These are phyloP conservation scores for Cynanchum wilfordii DNA, from an alignment of 257 asterid species.

Conservation along the genomic window DNA sequence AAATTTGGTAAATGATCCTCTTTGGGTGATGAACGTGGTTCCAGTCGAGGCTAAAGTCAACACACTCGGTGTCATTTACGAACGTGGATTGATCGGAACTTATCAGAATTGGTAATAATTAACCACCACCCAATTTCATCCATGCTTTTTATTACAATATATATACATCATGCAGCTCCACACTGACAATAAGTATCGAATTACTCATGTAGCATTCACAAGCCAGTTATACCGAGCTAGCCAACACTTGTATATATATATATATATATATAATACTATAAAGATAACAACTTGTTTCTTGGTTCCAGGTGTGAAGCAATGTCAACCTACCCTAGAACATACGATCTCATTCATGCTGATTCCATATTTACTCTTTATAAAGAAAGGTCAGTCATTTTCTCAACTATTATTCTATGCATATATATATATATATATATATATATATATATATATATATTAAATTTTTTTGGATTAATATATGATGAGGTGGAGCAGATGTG, in stretches of 20 bases:
- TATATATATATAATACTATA: too few relatives aligned
- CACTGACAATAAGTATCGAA: too few relatives aligned
- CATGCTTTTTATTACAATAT: too few relatives aligned
- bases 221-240: too few relatives aligned
- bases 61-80: conserved; percentile 70
- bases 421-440: too few relatives aligned
- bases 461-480: too few relatives aligned
- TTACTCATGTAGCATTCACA: too few relatives aligned
- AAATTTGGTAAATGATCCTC: conserved; percentile 44
- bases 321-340: conserved; percentile 90
- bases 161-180: too few relatives aligned
- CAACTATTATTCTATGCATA: too few relatives aligned
- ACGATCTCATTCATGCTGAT: conserved; percentile 81
- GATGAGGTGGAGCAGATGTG: conserved; percentile 42
- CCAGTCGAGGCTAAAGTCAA: conserved; percentile 59
- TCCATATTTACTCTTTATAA: conserved; percentile 65
- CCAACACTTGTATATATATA: too few relatives aligned
- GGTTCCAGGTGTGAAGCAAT: conserved; percentile 82
- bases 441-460: too few relatives aligned
- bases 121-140: too few relatives aligned
- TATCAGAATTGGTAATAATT: conserved; percentile 66
- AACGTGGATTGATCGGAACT: conserved; percentile 82
- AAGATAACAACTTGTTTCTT: not conserved
- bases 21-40: conserved; percentile 86
- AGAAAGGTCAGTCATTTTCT: conserved; percentile 31